Percentiles rank a stretch among this genome's conserved stretches.
Evolutionary conservation across 2,329 filamentous ascomycete species (phyloP).

Genomic region (Fusarium sp.): DNA sequence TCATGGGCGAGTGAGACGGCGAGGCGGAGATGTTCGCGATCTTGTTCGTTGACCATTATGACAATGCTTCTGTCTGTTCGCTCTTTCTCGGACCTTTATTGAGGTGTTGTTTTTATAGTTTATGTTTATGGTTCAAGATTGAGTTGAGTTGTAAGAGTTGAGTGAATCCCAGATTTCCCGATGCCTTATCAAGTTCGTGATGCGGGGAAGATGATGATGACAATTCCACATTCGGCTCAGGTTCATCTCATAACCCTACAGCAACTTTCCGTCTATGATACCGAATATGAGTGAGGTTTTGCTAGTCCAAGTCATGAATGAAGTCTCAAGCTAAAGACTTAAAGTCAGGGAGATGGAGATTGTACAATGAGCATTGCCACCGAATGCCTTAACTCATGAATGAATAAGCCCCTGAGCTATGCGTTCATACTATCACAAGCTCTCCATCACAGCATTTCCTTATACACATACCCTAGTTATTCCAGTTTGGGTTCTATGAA

Average conservation of each 20-base stretch:
- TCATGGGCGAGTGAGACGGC: constrained; percentile 50
- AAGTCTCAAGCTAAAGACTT: background rate
- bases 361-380: background rate
- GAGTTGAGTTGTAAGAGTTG: background rate
- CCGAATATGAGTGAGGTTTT: background rate
- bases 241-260: background rate
- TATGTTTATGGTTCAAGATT: background rate
- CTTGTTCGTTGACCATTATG: constrained; percentile 27
- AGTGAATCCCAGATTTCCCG: background rate
- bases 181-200: constrained; percentile 13
- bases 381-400: background rate
- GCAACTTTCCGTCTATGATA: background rate
- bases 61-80: background rate
- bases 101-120: background rate
- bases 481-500: background rate
- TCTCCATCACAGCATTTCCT: background rate
- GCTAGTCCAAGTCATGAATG: background rate
- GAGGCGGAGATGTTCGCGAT: constrained; percentile 28
- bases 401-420: background rate
- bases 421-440: background rate
- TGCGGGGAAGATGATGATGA: constrained; percentile 29
- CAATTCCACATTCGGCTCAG: background rate
- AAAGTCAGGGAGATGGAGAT: background rate
- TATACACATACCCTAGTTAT: background rate
- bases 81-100: background rate